Evolutionary conservation across 2,329 filamentous ascomycete genomes (phyloP), one percentile per base, ranked within the genome.

Genomic region (Chlorencoelia australis): DNA sequence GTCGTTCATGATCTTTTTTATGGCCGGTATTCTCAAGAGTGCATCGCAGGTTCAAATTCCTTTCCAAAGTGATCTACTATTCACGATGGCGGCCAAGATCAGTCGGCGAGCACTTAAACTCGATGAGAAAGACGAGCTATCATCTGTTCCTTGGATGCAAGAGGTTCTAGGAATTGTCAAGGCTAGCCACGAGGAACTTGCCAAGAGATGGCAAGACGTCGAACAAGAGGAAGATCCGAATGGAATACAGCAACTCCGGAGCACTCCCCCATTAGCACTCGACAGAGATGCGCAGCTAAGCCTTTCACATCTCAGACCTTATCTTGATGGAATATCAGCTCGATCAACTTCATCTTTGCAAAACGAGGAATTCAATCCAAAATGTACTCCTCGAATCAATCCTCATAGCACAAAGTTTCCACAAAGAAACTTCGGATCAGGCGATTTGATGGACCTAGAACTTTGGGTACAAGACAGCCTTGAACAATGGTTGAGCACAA

Each of bases 381-480:
- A 7, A n/a, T 37, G 35, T 7, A 2, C 7, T 8, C 7, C 4
- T 4, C 35, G 35, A 10, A 17, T 37, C 8, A 5, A 11, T 9
- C 35, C 30, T 13, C 5, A 5, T 2, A 31, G 20, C 6, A n/a
- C n/a, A n/a, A n/a, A n/a, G n/a, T n/a, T n/a, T n/a, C n/a, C n/a
- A n/a, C n/a, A n/a, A n/a, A n/a, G n/a, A n/a, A n/a, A n/a, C n/a
- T n/a, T n/a, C n/a, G n/a, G n/a, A n/a, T n/a, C n/a, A n/a, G n/a
- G n/a, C n/a, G n/a, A n/a, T n/a, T n/a, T 71, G 1, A 50, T 49
- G 5, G 57, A 55, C 4, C 55, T 75, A 10, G 73, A 77, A 46
- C 24, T 34, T 0, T 76, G 72, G 73, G 63, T 73, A 3, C 50
- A 54, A 2, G 13, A 44, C 0, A 32, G 60, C 24, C 57, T 74